phyloP scores from a whole-genome alignment of 768 basidiomycete species.

The Trametes villosa region DNA sequence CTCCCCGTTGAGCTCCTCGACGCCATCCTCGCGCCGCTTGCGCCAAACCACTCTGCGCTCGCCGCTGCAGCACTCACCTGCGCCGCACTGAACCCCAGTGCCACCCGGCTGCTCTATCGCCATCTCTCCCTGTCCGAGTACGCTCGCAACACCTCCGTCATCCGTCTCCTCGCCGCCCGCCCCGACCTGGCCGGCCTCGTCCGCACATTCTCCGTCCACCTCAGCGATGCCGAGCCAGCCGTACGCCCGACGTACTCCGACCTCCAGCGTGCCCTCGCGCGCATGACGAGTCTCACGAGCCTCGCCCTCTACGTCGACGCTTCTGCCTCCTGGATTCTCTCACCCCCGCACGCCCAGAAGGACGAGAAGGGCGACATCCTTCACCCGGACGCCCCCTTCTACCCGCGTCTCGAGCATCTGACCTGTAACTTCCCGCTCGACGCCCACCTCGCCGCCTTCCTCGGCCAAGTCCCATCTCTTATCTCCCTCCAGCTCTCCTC shows the following conservation, averaged over 20 bases:
- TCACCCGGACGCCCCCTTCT: slow-evolving; percentile 30
- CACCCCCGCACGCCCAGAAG: slow-evolving; percentile 12
- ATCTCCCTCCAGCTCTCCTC: slow-evolving; percentile 59
- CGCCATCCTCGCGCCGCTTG: slow-evolving; percentile 47
- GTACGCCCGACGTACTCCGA: slow-evolving; percentile 48
- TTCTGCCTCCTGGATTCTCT: slow-evolving; percentile 58
- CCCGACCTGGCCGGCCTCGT: slow-evolving; percentile 66
- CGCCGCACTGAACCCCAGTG: slow-evolving; percentile 49
- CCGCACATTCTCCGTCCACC: slow-evolving; percentile 59
- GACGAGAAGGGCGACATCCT: slow-evolving; percentile 14
- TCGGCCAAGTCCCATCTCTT: slow-evolving; percentile 57
- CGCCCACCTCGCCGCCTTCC: slow-evolving; percentile 59
- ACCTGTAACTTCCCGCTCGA: slow-evolving; percentile 67
- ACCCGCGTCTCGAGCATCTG: slow-evolving; percentile 57
- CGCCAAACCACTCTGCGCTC: slow-evolving; percentile 40
- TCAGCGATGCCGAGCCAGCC: slow-evolving; percentile 43
- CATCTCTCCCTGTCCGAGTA: slow-evolving; percentile 51
- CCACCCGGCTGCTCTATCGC: slow-evolving; percentile 68
- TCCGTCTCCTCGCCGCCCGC: slow-evolving; percentile 58
- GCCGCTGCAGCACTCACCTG: slow-evolving; percentile 51
- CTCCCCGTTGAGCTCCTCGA: slow-evolving; percentile 71
- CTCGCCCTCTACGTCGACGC: slow-evolving; percentile 57
- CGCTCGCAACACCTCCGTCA: slow-evolving; percentile 50
- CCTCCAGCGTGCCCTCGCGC: slow-evolving; percentile 56
- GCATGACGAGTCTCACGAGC: slow-evolving; percentile 65